These are phyloP conservation scores for Trichophyton schoenleinii DNA, from an alignment of 2,329 filamentous ascomycete genomes.

Conservation along the genomic window DNA sequence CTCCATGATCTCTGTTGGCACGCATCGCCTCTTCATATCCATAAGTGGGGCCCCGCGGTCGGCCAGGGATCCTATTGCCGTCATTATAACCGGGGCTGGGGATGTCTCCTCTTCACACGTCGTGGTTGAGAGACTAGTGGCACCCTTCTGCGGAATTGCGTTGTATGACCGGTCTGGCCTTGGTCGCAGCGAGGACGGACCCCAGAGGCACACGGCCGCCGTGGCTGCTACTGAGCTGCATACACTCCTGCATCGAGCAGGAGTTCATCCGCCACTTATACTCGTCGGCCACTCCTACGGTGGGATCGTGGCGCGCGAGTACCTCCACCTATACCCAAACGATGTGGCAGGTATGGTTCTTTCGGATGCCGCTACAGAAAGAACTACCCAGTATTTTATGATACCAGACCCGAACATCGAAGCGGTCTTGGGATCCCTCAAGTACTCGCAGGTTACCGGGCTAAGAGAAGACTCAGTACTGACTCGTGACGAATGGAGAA, in stretches of 20 bases:
- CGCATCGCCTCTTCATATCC: constrained; percentile 23
- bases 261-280: constrained; percentile 20
- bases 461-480: constrained; percentile 20
- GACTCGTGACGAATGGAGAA: constrained; percentile 25
- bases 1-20: constrained; percentile 19
- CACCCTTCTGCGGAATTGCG: constrained; percentile 19
- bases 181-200: constrained; percentile 22
- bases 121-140: constrained; percentile 22
- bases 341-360: constrained; percentile 28
- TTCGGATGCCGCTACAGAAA: constrained; percentile 26
- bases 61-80: constrained; percentile 20
- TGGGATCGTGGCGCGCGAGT: constrained; percentile 29
- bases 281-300: constrained; percentile 32
- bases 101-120: constrained; percentile 24
- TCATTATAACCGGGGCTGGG: constrained; percentile 27
- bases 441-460: constrained; percentile 23
- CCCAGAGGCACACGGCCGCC: constrained; percentile 13
- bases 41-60: constrained; percentile 19
- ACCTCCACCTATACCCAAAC: constrained; percentile 21
- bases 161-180: constrained; percentile 31
- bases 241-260: constrained; percentile 17
- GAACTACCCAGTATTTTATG: constrained; percentile 20
- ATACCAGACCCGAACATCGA: constrained; percentile 22
- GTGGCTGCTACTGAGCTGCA: constrained; percentile 23
- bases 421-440: constrained; percentile 22